These are phyloP conservation scores for Schrenkiella parvula DNA, from an alignment of 345 rosid genomes.

Conservation along the genomic window DNA sequence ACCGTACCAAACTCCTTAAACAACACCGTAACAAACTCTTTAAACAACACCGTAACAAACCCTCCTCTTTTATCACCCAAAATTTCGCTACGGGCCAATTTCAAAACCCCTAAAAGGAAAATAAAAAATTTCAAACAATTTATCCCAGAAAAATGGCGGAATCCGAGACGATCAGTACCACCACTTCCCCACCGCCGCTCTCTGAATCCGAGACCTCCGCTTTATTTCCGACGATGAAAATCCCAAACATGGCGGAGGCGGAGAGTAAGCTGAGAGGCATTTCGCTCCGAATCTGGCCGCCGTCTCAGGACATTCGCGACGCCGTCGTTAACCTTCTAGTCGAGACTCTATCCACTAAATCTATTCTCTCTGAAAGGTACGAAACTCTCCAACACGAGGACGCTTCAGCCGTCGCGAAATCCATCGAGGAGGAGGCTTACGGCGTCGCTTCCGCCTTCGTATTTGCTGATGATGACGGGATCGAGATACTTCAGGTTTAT, in stretches of 20 bases:
- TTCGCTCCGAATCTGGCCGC: conserved; percentile 78
- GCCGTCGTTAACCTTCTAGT: conserved; percentile 62
- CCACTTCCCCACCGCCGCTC: not conserved
- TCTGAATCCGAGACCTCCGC: not conserved
- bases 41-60: no score
- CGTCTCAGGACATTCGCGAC: conserved; percentile 69
- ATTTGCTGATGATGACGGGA: conserved; percentile 55
- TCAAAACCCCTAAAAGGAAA: not conserved
- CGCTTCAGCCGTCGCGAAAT: conserved; percentile 46
- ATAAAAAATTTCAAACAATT: not conserved
- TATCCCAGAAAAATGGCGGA: not conserved
- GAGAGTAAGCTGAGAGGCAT: conserved; percentile 22
- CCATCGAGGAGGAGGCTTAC: conserved; percentile 72
- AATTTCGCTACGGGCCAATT: no score
- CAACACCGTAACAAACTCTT: no score
- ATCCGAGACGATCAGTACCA: not conserved
- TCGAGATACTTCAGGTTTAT: conserved; percentile 70
- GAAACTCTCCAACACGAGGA: conserved; percentile 53
- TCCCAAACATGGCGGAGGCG: not conserved
- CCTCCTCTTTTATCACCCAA: no score
- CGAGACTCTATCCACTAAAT: conserved; percentile 58
- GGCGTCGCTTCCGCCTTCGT: conserved; percentile 37
- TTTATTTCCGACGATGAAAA: not conserved
- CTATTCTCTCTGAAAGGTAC: conserved; percentile 75
- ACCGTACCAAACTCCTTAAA: no score